These are phyloP conservation scores for Pinus taeda DNA, from an alignment of 75 land plant genomes.

Conservation along the genomic window DNA sequence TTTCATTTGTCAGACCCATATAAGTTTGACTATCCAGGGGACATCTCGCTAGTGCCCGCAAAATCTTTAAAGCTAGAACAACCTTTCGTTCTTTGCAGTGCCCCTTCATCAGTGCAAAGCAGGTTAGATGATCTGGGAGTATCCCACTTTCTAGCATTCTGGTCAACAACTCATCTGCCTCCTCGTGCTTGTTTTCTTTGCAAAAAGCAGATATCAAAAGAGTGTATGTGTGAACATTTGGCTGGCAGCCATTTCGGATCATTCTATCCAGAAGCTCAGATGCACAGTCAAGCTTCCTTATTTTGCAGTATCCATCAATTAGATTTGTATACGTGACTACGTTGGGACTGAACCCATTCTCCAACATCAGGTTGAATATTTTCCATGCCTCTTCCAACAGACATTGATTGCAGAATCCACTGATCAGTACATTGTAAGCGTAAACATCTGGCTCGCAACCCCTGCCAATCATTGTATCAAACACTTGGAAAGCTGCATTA, in stretches of 20 bases:
- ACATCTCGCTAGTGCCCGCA: slow-evolving; percentile 26
- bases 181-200: slow-evolving; percentile 16
- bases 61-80: slow-evolving; percentile 18
- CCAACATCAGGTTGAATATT: slow-evolving; percentile 27
- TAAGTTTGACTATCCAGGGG: slow-evolving; percentile 22
- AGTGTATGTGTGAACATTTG: slow-evolving; percentile 37
- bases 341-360: slow-evolving; percentile 20
- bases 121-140: slow-evolving; percentile 49
- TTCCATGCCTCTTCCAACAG: slow-evolving; percentile 23
- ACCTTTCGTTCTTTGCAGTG: slow-evolving; percentile 24
- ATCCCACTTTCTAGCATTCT: slow-evolving; percentile 42
- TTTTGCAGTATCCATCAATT: slow-evolving; percentile 17
- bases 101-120: slow-evolving; percentile 24
- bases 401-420: slow-evolving; percentile 18
- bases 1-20: slow-evolving; percentile 24
- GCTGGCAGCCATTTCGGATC: slow-evolving; percentile 16
- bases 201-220: slow-evolving; percentile 21
- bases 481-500: slow-evolving; percentile 10
- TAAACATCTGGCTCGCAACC: slow-evolving; percentile 16
- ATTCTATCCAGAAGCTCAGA: slow-evolving; percentile 18
- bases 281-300: slow-evolving; percentile 33
- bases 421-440: slow-evolving; percentile 15
- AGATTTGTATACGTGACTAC: slow-evolving; percentile 8
- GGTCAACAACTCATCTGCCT: slow-evolving; percentile 24
- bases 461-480: slow-evolving; percentile 14